Base-by-base conservation (phyloP, 345 rosid genomes). In the Zanthoxylum bungeanum region DNA sequence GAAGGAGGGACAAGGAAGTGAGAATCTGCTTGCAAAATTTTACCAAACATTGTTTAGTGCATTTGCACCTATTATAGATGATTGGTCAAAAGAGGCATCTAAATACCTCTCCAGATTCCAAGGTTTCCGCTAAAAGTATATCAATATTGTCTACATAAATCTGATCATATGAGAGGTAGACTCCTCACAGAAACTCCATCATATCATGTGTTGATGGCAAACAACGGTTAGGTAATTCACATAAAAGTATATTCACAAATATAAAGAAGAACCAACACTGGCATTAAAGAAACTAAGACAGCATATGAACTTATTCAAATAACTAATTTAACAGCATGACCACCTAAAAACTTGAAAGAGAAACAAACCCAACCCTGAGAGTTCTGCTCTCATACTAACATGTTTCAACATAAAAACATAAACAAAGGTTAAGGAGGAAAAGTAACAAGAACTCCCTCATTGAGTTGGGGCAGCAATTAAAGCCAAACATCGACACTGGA, bases 291-390 rank as follows among this genome's bases (percentile, higher is more conserved):
- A 58, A 24, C 50, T 25, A 50, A 22, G 11, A 9, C 33, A 12
- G n/a, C 30, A 9, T 21, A 37, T 11, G 9, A 49, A 39, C 25
- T 51, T 49, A 27, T 47, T 60, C 42, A 28, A 61, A 69, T 21
- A 24, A 44, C 49, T 60, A 65, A 37, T 21, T 71, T 71, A 67
- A 75, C 76, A 66, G 21, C 56, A 66, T 19, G 27, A 62, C 56
- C 33, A 52, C n/a, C 67, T 55, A 56, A 55, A 33, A 42, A 51
- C 9, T 2, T 49, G 3, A 14, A 14, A 14, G 12, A 51, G 11
- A 64, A 40, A 51, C 57, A 44, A 66, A 72, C 66, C 73, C 61
- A 66, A 37, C 66, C 70, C 33, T 50, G 37, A 71, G 72, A 57
- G 63, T 58, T 58, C 17, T 19, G 73, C 64, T 65, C 39, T 37